Percentiles rank a stretch among this genome's conserved stretches.
Evolutionary conservation across 2,329 filamentous ascomycete species (phyloP).

Genomic region (Drechslerella dactyloides): DNA sequence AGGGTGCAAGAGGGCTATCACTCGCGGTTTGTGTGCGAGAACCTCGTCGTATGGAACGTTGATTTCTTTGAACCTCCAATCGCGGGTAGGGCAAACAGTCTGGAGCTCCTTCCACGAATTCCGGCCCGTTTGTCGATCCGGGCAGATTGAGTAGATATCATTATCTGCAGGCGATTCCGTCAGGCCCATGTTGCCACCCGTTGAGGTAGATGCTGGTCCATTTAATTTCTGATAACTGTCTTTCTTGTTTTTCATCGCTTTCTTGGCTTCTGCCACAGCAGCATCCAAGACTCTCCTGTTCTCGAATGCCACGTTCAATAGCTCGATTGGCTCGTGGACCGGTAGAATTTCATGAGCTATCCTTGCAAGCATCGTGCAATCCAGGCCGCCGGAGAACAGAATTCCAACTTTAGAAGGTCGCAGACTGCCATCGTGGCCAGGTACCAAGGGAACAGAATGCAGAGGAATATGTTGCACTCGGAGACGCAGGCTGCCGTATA

Average conservation of each 20-base stretch:
- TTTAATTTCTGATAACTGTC: constrained; percentile 46
- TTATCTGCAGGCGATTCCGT: constrained; percentile 27
- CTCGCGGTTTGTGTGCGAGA: constrained; percentile 69
- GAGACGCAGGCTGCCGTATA: constrained; percentile 68
- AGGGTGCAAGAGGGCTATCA: constrained; percentile 81
- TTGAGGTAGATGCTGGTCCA: constrained; percentile 50
- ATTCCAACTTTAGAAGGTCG: constrained; percentile 69
- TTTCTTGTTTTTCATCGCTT: constrained; percentile 55
- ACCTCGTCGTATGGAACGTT: constrained; percentile 83
- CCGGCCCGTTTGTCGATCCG: constrained; percentile 85
- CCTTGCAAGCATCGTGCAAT: constrained; percentile 86
- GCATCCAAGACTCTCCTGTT: constrained; percentile 77
- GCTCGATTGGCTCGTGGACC: constrained; percentile 72
- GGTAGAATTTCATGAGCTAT: constrained; percentile 79
- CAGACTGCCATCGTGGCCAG: constrained; percentile 55
- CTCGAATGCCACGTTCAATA: constrained; percentile 96
- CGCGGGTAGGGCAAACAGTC: constrained; percentile 70
- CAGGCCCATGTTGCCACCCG: constrained; percentile 47
- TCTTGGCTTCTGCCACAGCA: constrained; percentile 59
- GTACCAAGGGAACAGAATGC: constrained; percentile 52
- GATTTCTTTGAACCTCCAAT: constrained; percentile 83
- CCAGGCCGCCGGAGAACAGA: constrained; percentile 90
- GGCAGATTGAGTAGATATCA: constrained; percentile 75
- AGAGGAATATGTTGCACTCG: constrained; percentile 71
- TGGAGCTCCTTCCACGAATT: constrained; percentile 78